Conservation (phyloP, 108 stramenopile species). For the Nitzschia putrida region DNA sequence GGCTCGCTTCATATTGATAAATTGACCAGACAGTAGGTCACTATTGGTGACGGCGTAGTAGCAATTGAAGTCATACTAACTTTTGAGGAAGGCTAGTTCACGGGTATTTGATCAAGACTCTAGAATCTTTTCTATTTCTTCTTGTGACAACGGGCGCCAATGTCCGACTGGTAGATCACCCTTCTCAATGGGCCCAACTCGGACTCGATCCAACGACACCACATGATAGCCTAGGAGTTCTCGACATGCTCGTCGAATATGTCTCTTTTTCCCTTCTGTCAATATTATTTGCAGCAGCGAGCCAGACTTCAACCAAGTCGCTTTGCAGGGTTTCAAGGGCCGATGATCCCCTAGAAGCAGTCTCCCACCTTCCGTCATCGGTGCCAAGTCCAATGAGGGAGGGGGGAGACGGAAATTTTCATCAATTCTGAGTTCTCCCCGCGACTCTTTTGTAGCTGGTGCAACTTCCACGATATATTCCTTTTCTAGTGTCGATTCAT, state of each 20-base stretch:
- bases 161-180: constrained; percentile 24
- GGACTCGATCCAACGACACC: constrained; percentile 45
- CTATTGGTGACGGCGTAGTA: too few species aligned
- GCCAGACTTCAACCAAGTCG: constrained; percentile 54
- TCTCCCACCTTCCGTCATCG: constrained; percentile 45
- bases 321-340: constrained; percentile 55
- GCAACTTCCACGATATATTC: constrained; percentile 76
- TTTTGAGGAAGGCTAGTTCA: too few species aligned
- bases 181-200: constrained; percentile 66
- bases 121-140: constrained; percentile 32
- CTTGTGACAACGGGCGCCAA: constrained; percentile 31
- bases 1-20: too few species aligned
- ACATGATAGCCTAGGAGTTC: constrained; percentile 75
- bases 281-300: constrained; percentile 58
- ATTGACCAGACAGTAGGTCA: too few species aligned
- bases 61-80: too few species aligned
- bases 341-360: constrained; percentile 40
- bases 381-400: constrained; percentile 42
- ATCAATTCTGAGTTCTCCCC: constrained; percentile 48
- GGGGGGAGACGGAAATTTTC: constrained; percentile 28
- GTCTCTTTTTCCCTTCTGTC: constrained; percentile 73
- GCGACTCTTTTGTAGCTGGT: constrained; percentile 39
- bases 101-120: not conserved
- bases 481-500: constrained; percentile 55
- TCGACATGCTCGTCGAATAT: constrained; percentile 76